phyloP scores from a whole-genome alignment of 257 asterid genomes.

The Rubia yunnanensis region DNA sequence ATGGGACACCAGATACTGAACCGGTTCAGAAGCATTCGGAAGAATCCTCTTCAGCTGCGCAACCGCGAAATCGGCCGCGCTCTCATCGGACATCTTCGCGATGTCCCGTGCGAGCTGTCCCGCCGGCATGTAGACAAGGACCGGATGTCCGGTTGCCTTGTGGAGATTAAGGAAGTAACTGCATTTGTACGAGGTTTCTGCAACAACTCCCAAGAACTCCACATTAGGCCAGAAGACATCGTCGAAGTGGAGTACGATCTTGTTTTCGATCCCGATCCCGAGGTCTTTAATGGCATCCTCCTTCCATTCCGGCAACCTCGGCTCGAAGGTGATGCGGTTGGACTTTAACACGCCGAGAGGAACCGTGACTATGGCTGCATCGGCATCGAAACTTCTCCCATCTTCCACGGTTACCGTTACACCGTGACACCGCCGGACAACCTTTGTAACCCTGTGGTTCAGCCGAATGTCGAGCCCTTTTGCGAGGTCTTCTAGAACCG shows the following conservation, averaged over 20 bases:
- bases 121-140: slow-evolving; percentile 96
- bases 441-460: slow-evolving; percentile 73
- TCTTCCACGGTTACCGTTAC: slow-evolving; percentile 78
- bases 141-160: slow-evolving; percentile 86
- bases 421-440: slow-evolving; percentile 61
- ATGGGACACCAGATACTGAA: slow-evolving; percentile 69
- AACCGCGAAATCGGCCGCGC: slow-evolving; percentile 78
- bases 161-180: slow-evolving; percentile 94
- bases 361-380: slow-evolving; percentile 77
- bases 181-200: slow-evolving; percentile 71
- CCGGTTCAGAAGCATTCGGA: slow-evolving; percentile 80
- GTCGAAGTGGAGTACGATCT: slow-evolving; percentile 68
- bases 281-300: slow-evolving; percentile 78
- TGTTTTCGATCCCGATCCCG: slow-evolving; percentile 91
- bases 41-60: slow-evolving; percentile 66
- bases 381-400: slow-evolving; percentile 73
- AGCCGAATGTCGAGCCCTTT: slow-evolving; percentile 87
- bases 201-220: slow-evolving; percentile 91
- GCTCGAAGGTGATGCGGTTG: slow-evolving; percentile 60
- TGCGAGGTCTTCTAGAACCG: slow-evolving; percentile 86
- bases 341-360: slow-evolving; percentile 96
- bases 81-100: slow-evolving; percentile 75
- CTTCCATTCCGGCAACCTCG: slow-evolving; percentile 87
- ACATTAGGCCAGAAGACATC: slow-evolving; percentile 94
- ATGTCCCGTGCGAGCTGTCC: slow-evolving; percentile 89